A percentile compares a stretch with the other conserved stretches of the same genome.
Evolutionary conservation across 371 early-diverging fungal genomes (phyloP).

Genomic region (Mortierella sp.): DNA sequence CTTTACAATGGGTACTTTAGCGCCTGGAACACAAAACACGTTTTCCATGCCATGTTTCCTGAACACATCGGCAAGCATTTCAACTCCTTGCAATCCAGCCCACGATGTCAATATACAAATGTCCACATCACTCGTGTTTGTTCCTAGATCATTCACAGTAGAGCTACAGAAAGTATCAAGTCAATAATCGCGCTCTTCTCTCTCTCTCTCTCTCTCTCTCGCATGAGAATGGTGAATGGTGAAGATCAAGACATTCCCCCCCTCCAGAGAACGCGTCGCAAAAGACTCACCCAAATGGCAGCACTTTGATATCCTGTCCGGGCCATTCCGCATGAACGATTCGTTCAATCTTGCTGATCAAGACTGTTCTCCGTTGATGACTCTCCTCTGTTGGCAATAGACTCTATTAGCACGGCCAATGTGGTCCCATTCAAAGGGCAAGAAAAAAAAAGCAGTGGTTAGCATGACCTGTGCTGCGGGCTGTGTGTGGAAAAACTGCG

Average conservation of each 20-base stretch:
- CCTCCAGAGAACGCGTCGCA: too few relatives aligned
- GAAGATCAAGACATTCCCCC: too few relatives aligned
- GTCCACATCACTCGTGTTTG: conserved; percentile 67
- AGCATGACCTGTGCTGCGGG: not conserved
- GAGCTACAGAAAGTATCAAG: conserved; percentile 54
- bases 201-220: too few relatives aligned
- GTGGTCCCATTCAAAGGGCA: not conserved
- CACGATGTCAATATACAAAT: conserved; percentile 67
- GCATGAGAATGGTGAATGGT: too few relatives aligned
- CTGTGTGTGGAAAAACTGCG: not conserved
- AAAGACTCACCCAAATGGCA: conserved; percentile 54
- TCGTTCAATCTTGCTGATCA: conserved; percentile 44
- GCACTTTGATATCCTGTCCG: conserved; percentile 47
- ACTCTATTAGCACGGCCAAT: conserved; percentile 9
- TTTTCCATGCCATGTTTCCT: conserved; percentile 67
- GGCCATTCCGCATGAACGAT: conserved; percentile 44
- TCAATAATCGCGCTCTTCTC: too few relatives aligned
- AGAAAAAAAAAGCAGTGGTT: not conserved
- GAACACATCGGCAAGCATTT: conserved; percentile 56
- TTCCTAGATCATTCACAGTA: conserved; percentile 66
- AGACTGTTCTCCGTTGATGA: conserved; percentile 32
- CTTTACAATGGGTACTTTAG: conserved; percentile 75
- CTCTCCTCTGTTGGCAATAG: conserved; percentile 50
- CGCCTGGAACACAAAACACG: conserved; percentile 63
- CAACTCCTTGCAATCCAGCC: conserved; percentile 60